Base-by-base conservation (phyloP, 192 early-diverging fungal genomes). In the Coemansia sp. region DNA sequence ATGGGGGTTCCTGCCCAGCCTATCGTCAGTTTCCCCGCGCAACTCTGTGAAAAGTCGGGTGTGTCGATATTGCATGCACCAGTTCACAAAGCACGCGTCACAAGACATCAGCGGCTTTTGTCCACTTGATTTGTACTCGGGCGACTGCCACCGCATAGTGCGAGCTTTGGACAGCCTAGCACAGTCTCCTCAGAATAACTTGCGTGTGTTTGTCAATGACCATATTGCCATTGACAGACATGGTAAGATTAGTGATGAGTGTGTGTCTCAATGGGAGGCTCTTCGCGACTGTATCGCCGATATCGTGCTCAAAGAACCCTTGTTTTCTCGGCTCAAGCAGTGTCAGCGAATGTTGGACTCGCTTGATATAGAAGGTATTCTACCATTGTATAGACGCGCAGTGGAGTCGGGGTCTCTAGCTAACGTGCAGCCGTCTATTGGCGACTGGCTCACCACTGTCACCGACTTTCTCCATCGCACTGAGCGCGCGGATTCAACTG, bases 61-160 rank as follows among this genome's bases (percentile, higher is more conserved):
- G 11, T 94, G 92, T 59, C 88, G 89, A 3, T 91, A 87, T 70
- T 94, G 92, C 74, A 91, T 94, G 91, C 86, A 94, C 61, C 87
- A 92, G 64, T 66, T 86, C 37, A 68, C 62, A 13, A 91, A 92
- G 71, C 72, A 69, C 16, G 70, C 70, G 16, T 64, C 46, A 17
- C 64, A 79, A 6, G 47, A 38, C 21, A 35, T 69, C 9, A 86
- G 72, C 60, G 68, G 63, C 7, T 90, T 87, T 63, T 94, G 93
- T 53, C 89, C 91, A 4, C 81, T 94, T 42, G 91, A 94, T 55
- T 68, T 94, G 39, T 89, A 79, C 35, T 88, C 87, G 3, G 53
- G 58, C 0, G 46, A 78, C 47, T 66, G 33, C 2, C n/a, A 4
- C 2, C 78, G 85, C 10, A 46, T 87, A 10, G 58, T 26, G 26